Conservation (phyloP, 768 basidiomycete species). For the Psilocybe cubensis region DNA sequence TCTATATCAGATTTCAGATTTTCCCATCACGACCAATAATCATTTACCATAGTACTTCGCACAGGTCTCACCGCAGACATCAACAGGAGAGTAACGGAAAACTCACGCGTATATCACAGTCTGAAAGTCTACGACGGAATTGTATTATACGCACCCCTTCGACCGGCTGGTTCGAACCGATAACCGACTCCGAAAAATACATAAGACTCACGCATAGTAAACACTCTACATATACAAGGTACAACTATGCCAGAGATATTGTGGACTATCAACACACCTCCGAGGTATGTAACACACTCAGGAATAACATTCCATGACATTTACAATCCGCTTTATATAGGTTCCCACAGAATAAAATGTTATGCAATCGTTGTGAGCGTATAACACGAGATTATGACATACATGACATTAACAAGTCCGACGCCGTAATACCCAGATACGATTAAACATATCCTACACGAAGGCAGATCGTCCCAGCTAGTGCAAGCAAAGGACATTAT, state of each 20-base stretch:
- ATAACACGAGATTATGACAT: not conserved
- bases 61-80: too few species aligned
- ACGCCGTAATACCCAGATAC: not conserved
- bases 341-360: not conserved
- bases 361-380: not conserved
- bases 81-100: too few species aligned
- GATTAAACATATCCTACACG: not conserved
- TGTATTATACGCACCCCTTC: too few species aligned
- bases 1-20: too few species aligned
- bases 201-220: not conserved
- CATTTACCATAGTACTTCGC: too few species aligned
- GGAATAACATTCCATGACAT: not conserved
- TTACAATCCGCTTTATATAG: not conserved
- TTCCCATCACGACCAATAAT: too few species aligned
- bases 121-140: too few species aligned
- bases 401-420: not conserved
- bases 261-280: not conserved
- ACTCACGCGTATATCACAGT: too few species aligned
- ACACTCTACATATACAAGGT: not conserved
- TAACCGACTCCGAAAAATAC: not conserved
- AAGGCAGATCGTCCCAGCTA: not conserved
- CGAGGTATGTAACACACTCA: not conserved
- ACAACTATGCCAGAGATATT: not conserved
- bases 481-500: not conserved
- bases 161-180: not conserved